Base-by-base conservation (phyloP, 768 basidiomycete genomes). In the Hygrocybe punicea region DNA sequence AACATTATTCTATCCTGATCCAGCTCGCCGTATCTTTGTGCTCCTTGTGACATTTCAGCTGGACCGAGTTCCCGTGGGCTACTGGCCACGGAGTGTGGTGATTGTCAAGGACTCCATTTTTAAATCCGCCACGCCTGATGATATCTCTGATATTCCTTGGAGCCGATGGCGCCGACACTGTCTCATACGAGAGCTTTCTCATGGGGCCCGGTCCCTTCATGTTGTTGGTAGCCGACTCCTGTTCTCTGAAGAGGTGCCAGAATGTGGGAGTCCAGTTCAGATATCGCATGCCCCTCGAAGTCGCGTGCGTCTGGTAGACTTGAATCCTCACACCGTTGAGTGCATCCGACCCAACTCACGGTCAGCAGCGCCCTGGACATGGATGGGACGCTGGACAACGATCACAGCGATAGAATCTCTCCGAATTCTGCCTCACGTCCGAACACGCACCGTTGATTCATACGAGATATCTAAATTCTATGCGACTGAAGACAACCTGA, bases 401-500 rank as follows among this genome's bases (percentile, higher is more conserved):
- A 69, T 80, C 40, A 68, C 74, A 19, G 78, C 80, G 7, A 73
- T 62, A 58, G 81, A 81, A 64, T 68, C 60, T 45, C 65, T 65
- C 60, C 78, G 78, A 51, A 74, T 73, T 9, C 68, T 83, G 24
- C 76, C 81, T 8, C 58, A 71, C 19, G 17, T 52, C 14, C 33
- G 36, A 7, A 37, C 51, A 23, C 9, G 67, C 73, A 53, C 81
- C 78, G 14, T 76, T 79, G 2, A 74, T 78, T 56, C 71, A 75
- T 8, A 69, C 76, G 49, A 52, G 70, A 68, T 35, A 75, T 85
- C 53, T 78, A 83, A 35, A 78, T 76, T 66, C 70, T 84, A 55
- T 39, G 77, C 78, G 39, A 85, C 81, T 10, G 84, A 85, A 65
- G 84, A 86, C 59, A 83, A 84, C 55, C 75, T 85, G 17, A 69